phyloP scores from a whole-genome alignment of 805 yeast species.

The Wickerhamomyces queroliae region DNA sequence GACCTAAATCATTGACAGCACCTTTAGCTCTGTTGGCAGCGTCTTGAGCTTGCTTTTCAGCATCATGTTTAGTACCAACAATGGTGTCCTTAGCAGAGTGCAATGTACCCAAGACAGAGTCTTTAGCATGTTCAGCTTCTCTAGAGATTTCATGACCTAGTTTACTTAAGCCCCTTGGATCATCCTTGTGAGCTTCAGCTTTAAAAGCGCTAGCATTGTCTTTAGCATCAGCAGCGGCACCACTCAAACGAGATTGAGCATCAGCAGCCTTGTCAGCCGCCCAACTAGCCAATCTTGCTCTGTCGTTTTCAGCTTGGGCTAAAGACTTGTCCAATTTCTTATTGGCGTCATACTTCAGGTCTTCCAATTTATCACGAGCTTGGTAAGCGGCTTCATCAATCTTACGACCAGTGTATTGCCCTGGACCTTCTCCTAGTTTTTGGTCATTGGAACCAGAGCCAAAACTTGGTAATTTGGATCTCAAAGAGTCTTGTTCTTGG shows the following conservation, averaged over 20 bases:
- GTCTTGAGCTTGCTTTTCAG: slow-evolving; percentile 7
- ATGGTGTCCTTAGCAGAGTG: slow-evolving; percentile 14
- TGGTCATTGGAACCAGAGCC: slow-evolving; percentile 1
- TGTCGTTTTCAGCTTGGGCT: slow-evolving; percentile 9
- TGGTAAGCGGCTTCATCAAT: slow-evolving; percentile 17
- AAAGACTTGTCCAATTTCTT: slow-evolving; percentile 14
- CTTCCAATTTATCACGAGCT: slow-evolving; percentile 12
- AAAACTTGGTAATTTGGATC: slow-evolving; percentile 4
- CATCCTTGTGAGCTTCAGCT: slow-evolving; percentile 9
- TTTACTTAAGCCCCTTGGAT: slow-evolving; percentile 11
- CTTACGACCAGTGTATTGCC: slow-evolving; percentile 19
- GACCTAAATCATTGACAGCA: neutral
- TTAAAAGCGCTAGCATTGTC: slow-evolving; percentile 14
- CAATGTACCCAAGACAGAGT: slow-evolving; percentile 11
- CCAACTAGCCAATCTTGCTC: slow-evolving; percentile 14
- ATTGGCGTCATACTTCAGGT: slow-evolving; percentile 13
- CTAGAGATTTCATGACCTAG: slow-evolving; percentile 11
- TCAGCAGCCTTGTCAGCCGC: slow-evolving; percentile 13
- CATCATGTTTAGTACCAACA: slow-evolving; percentile 9
- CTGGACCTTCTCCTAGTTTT: slow-evolving; percentile 11
- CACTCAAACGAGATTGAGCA: slow-evolving; percentile 8
- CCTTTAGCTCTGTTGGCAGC: slow-evolving; percentile 5
- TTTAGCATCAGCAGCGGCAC: slow-evolving; percentile 11
- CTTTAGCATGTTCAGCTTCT: slow-evolving; percentile 15
- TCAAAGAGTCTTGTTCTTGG: neutral